Evolutionary conservation across 257 asterid genomes (phyloP), one percentile per base, ranked within the genome.

Genomic region (Thymus quinquecostatus): DNA sequence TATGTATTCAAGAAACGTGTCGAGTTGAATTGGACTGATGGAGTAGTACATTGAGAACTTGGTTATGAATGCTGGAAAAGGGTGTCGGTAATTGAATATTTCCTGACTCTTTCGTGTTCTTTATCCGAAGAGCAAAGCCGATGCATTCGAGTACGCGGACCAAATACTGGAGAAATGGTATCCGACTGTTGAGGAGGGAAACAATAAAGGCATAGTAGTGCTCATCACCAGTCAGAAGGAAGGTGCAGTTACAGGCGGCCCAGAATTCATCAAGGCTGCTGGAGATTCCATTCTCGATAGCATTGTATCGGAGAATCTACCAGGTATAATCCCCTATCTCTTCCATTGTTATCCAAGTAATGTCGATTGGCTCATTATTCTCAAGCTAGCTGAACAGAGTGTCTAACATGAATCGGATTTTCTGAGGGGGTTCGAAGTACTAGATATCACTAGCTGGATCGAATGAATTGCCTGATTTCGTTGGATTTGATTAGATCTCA

Each of bases 201-300:
- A 72, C 82, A 90, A 86, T 45, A 92, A 89, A 80, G 99, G 99
- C 55, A 86, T 92, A 81, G 87, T 92, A n/a, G 96, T 95, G 79
- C 98, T 95, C 13, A 82, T 95, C 50, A 95, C 99, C 75, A 92
- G 96, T 72, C 99, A 95, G 81, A 95, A 95, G 68, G 99, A 95
- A 87, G 99, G 98, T 2, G 99, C 99, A 13, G 82, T 95, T 68
- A 95, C 97, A 0, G 99, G 99, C 58, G 99, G 99, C 27, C 99
- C 99, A 66, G 94, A 86, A 8, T 95, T 95, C 76, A 71, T 89
- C 70, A 64, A 88, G 75, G 96, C 99, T 68, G 96, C 92, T 64
- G 98, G 98, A 66, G 99, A 92, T 72, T 67, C 94, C 36, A 49
- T 95, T 79, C 99, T 95, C 68, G 99, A 95, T 85, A 85, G 96